Evolutionary conservation across 2,329 filamentous ascomycete species (phyloP), one percentile per base, ranked within the genome.

Genomic region (Cryphonectria carpinicola): DNA sequence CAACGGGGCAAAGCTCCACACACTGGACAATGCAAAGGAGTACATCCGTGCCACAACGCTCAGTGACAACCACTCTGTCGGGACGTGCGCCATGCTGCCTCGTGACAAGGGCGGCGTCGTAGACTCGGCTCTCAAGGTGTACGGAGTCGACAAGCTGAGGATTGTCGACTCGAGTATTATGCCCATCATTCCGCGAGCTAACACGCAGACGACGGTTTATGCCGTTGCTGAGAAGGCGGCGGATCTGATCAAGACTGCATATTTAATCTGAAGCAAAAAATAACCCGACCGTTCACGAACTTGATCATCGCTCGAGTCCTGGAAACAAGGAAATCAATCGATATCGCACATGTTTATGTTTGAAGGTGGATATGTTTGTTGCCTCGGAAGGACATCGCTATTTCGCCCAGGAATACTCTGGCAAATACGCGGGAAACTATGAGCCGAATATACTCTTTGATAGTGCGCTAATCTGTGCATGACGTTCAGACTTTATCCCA

Each of bases 161-260:
- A 52, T 69, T 7, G 61, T 65, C 37, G 68, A 69, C 41, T 41
- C 68, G 10, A 66, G 62, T 52, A 49, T 69, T 1, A 65, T 69
- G 37, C 68, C 68, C 2, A 43, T 69, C 22, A 66, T 69, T n/a
- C 68, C 68, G 49, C 32, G 61, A 4, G 60, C 58, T 3, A 69
- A 69, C 28, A 65, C 52, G 6, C 49, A 65, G 41, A 60, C 68
- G 25, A 52, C 62, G 17, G 68, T 69, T 7, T 69, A 66, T 39
- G 56, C 52, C 17, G 41, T 61, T 5, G 62, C 68, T 19, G 68
- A 69, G 54, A 60, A 54, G 39, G 68, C 62, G n/a, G 68, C 68
- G 10, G 64, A 65, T 13, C 4, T 66, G 19, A 66, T 58, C 17
- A 66, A 66, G 22, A 19, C 3, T 4, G 49, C 10, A 25, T 25